Evolutionary conservation across 2,329 filamentous ascomycete genomes (phyloP).

Genomic region (Acrodontium crateriforme): DNA sequence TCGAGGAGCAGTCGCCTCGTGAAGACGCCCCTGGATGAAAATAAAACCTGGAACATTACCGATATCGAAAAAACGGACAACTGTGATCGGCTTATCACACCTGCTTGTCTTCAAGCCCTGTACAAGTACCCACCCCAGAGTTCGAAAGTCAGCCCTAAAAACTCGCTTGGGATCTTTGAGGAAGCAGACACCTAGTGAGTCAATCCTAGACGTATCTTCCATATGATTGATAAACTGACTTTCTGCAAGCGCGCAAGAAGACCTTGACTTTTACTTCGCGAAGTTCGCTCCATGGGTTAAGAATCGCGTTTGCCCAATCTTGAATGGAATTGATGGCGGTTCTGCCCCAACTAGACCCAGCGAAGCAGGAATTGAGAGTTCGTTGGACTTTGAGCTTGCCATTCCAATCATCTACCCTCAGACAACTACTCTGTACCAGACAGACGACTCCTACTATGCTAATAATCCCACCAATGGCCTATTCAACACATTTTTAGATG

Average conservation of each 20-base stretch:
- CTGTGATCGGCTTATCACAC: constrained; percentile 12
- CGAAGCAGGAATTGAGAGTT: constrained; percentile 24
- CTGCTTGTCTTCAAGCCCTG: constrained; percentile 12
- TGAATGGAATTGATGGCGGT: constrained; percentile 8
- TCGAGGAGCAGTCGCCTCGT: too few relatives aligned
- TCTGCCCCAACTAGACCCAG: constrained; percentile 8
- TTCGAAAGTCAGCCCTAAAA: constrained; percentile 8
- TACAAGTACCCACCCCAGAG: constrained; percentile 11
- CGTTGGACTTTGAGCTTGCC: constrained; percentile 37
- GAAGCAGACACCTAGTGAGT: constrained; percentile 31
- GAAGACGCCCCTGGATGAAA: too few relatives aligned
- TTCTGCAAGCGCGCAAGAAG: constrained; percentile 27
- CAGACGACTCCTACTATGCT: constrained; percentile 25
- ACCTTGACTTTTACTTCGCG: constrained; percentile 29
- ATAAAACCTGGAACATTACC: too few relatives aligned
- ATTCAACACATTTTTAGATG: constrained; percentile 35
- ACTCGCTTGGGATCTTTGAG: constrained; percentile 29
- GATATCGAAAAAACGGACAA: too few relatives aligned
- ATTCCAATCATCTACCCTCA: constrained; percentile 41
- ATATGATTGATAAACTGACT: too few relatives aligned
- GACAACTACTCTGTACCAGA: constrained; percentile 34
- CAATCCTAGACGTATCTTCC: too few relatives aligned
- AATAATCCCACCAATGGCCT: constrained; percentile 24
- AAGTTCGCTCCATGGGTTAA: constrained; percentile 15
- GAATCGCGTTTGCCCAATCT: constrained; percentile 17